Conservation (phyloP, 331 rosid species). For the Arachis monticola region DNA sequence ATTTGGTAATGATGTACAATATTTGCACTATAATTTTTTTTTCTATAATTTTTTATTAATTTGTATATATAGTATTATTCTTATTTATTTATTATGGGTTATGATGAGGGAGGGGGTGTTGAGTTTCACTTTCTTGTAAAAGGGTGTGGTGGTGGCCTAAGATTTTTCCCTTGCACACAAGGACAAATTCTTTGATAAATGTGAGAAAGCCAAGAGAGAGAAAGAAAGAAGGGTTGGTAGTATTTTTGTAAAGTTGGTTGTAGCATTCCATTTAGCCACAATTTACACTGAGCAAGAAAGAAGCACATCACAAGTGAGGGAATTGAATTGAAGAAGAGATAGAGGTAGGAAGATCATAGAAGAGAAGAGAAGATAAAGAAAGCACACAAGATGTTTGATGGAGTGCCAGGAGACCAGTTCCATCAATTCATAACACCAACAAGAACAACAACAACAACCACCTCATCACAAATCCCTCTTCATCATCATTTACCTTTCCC, state of each 20-base stretch:
- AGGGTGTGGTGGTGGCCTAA: constrained; percentile 67
- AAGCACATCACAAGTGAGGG: background rate
- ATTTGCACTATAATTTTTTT: no score
- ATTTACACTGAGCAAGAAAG: constrained; percentile 52
- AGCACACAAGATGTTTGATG: constrained; percentile 75
- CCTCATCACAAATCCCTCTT: constrained; percentile 53
- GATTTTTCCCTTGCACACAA: constrained; percentile 53
- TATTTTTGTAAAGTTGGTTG: constrained; percentile 59
- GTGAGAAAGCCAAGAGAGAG: constrained; percentile 50
- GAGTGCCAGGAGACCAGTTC: constrained; percentile 83
- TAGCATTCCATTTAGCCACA: constrained; percentile 43
- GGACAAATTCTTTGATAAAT: constrained; percentile 77
- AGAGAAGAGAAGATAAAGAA: background rate
- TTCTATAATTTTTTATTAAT: background rate
- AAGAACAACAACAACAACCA: constrained; percentile 44
- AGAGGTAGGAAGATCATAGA: constrained; percentile 10
- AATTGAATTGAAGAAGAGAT: constrained; percentile 27
- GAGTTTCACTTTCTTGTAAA: constrained; percentile 49
- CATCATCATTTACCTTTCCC: constrained; percentile 62
- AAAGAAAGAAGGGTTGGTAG: constrained; percentile 45
- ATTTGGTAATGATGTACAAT: no score
- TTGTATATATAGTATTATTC: constrained; percentile 29
- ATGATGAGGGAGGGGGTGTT: constrained; percentile 4
- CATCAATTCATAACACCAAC: constrained; percentile 86
- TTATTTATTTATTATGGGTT: no score